Evolutionary conservation across 2,329 filamentous ascomycete species (phyloP), one percentile per base, ranked within the genome.

Genomic region (Aquanectria penicillioides): DNA sequence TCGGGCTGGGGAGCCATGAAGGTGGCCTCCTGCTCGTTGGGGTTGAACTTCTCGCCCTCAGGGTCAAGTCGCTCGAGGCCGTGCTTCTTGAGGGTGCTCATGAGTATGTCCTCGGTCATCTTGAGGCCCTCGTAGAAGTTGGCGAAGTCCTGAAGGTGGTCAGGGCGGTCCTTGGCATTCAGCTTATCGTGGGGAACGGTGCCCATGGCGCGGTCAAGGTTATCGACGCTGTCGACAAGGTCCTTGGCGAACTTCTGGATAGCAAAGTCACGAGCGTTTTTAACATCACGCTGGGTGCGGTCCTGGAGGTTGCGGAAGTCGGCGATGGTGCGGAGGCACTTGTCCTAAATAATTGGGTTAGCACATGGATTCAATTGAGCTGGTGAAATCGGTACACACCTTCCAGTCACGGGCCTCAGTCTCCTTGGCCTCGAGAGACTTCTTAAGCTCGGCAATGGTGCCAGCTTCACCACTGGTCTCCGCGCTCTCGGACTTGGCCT

Each of bases 231-330:
- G 76, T 99, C 95, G 69, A 98, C 87, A 40, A 99, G 89, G 79
- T 99, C 95, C 78, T 93, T 91, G 73, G 94, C 93, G 80, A 99
- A 98, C 68, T 89, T 93, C 76, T 97, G 93, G 72, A 99, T 95
- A 72, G 94, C 95, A 71, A 97, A 99, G 79, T 97, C 92, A 70
- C 90, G 89, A 17, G 94, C 92, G 17, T 86, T 80, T 78, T 95
- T 92, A 75, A 96, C 89, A 69, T 99, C 95, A 73, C 95, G 93
- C 76, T 89, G 86, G 37, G 93, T 97, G 73, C 95, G 92, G 73
- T 97, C 93, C 82, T 98, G 94, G 48, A 99, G 91, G 81, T 98
- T 99, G 75, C 93, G 93, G 86, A 96, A 98, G 72, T 99, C 95
- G 79, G 95, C 95, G 65, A 98, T 89, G 53, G 91, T 91, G 75